phyloP scores from a whole-genome alignment of 257 asterid species.

The Echites panduratus region DNA sequence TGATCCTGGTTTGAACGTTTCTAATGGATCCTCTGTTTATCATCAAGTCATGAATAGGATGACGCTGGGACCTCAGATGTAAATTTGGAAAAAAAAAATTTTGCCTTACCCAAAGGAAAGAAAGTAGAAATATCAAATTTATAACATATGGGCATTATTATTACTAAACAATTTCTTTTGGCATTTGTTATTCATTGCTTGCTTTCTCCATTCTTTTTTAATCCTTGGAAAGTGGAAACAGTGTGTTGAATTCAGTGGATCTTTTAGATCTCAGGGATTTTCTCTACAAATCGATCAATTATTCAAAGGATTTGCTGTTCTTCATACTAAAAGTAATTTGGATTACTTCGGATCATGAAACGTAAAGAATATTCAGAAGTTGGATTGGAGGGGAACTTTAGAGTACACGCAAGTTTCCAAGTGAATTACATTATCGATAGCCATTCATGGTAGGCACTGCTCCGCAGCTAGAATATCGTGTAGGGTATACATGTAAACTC shows the following conservation, averaged over 20 bases:
- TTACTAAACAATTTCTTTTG: background rate
- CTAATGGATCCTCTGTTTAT: constrained; percentile 42
- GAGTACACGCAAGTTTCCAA: background rate
- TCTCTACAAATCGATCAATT: background rate
- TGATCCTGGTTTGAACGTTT: constrained; percentile 38
- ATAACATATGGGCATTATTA: constrained; percentile 1
- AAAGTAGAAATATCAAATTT: constrained; percentile 17
- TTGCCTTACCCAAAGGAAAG: constrained; percentile 17
- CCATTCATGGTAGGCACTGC: background rate
- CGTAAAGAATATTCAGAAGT: no score
- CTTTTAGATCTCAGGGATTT: background rate
- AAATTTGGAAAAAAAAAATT: constrained; percentile 25
- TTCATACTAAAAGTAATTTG: background rate
- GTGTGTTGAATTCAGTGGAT: background rate
- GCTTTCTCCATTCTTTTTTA: constrained; percentile 1
- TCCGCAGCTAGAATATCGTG: background rate
- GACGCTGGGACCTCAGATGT: constrained; percentile 67
- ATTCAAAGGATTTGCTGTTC: no score
- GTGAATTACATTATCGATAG: background rate
- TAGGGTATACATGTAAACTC: background rate
- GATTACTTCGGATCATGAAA: background rate
- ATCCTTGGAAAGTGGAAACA: background rate
- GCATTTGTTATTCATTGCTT: background rate
- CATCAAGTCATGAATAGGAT: constrained; percentile 58
- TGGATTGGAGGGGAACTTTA: background rate